Evolutionary conservation across 2,329 filamentous ascomycete species (phyloP), one percentile per base, ranked within the genome.

Genomic region (Paraphaeosphaeria sporulosa): DNA sequence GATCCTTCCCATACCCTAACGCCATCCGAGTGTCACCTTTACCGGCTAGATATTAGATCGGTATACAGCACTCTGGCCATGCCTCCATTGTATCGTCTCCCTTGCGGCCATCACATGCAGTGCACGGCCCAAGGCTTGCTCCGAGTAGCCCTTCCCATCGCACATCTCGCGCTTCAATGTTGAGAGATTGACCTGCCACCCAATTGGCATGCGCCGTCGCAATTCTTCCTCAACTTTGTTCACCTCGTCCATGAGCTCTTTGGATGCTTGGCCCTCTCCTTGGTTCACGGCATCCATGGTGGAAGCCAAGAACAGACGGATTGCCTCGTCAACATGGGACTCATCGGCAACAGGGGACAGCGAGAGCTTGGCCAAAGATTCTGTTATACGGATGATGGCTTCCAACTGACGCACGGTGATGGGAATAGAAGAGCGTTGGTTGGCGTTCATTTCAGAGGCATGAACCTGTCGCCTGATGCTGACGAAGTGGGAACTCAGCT

Each of bases 281-380:
- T 96, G 93, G 61, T 92, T 94, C 58, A 98, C 93, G 8, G 95
- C 95, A 73, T 99, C 94, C 95, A 99, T 98, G 59, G 95, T 99
- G 3, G 90, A 94, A 66, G 94, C 95, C 32, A 99, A 83, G 89
- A 99, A 99, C 17, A 99, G 86, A 0, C 95, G 90, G 71, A 99
- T 99, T 2, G 95, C 95, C 81, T 99, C 95, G 73, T 99, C 94
- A 55, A 99, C 95, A 73, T 99, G 95, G 49, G 88, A 85, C 78
- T 97, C 94, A 0, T 91, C 94, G 2, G 94, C 95, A 44, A 97
- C 85, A 3, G 94, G 90, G 0, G 91, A 92, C 9, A 99, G 86
- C 0, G 90, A 89, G 46, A 99, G 84, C 78, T 99, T 99, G 58
- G 95, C 95, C 2, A 99, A 87, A 0, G 95, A 93, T 77, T 99